Evolutionary conservation across 1,284 basidiomycete genomes (phyloP).

Genomic region (Mycosarcoma mackinlayi): DNA sequence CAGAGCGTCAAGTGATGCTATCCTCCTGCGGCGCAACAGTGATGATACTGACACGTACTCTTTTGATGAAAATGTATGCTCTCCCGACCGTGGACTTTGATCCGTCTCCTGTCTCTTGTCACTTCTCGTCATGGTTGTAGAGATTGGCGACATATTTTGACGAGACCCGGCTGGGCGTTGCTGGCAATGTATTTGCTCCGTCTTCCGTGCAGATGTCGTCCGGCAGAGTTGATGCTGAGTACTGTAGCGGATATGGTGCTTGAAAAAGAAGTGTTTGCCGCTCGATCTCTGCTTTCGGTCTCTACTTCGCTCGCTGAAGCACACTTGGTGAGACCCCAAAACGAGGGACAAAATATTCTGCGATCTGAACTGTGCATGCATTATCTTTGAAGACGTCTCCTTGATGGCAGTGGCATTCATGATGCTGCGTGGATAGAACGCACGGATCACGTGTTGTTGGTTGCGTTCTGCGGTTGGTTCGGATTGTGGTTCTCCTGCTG

Average conservation of each 20-base stretch:
- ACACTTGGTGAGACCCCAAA: too few species aligned
- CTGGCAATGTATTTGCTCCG: constrained; percentile 3
- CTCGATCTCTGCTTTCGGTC: too few species aligned
- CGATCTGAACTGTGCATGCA: too few species aligned
- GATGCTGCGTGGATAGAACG: not conserved
- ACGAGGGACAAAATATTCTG: too few species aligned
- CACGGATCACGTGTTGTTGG: constrained; percentile 19
- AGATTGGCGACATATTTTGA: constrained; percentile 55
- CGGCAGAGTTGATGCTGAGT: not conserved
- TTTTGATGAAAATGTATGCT: too few species aligned
- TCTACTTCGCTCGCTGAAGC: too few species aligned
- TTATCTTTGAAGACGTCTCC: too few species aligned
- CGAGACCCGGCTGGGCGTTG: not conserved
- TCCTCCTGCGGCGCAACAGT: not conserved
- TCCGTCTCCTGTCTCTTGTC: not conserved
- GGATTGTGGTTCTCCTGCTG: constrained; percentile 55
- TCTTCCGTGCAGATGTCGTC: not conserved
- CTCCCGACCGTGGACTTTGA: too few species aligned
- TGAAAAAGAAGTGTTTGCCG: too few species aligned
- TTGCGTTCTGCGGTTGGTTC: constrained; percentile 22
- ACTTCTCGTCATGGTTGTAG: constrained; percentile 11
- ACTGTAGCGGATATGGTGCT: too few species aligned
- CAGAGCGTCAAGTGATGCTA: not conserved
- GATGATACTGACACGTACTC: not conserved
- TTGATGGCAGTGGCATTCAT: not conserved